Conservation (phyloP, 2,329 filamentous ascomycete genomes). For the Cercospora beticola region DNA sequence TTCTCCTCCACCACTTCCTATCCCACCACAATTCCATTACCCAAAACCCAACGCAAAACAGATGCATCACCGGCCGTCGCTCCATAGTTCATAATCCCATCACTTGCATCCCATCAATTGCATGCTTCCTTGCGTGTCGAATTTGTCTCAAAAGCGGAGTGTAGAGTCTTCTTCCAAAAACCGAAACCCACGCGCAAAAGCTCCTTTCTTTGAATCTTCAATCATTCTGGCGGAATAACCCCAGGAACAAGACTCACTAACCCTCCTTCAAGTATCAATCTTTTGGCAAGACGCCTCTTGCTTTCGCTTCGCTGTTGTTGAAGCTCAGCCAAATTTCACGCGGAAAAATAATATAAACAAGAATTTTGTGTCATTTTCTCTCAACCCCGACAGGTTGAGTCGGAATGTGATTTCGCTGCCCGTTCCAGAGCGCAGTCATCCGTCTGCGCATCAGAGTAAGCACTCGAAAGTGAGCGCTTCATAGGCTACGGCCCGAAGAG, state of each 20-base stretch:
- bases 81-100: not conserved
- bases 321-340: not conserved
- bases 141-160: not conserved
- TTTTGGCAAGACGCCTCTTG: not conserved
- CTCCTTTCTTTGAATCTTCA: not conserved
- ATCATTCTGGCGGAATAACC: not conserved
- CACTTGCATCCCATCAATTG: not conserved
- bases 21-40: not conserved
- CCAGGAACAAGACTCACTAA: not conserved
- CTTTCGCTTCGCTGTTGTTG: not conserved
- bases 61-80: not conserved
- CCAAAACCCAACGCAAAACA: not conserved
- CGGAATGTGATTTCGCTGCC: not conserved
- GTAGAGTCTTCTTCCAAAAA: not conserved
- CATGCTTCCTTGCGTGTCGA: not conserved
- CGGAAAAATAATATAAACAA: not conserved
- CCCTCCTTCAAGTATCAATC: not conserved
- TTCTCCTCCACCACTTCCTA: not conserved
- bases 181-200: not conserved
- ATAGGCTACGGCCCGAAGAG: not conserved
- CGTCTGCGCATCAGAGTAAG: not conserved
- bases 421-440: not conserved
- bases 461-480: not conserved
- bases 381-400: not conserved
- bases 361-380: not conserved